Percentiles rank a stretch among this genome's conserved stretches.
These are phyloP conservation scores for Meyerozyma athensensis DNA, from an alignment of 1,139 yeast species.

Conservation along the genomic window DNA sequence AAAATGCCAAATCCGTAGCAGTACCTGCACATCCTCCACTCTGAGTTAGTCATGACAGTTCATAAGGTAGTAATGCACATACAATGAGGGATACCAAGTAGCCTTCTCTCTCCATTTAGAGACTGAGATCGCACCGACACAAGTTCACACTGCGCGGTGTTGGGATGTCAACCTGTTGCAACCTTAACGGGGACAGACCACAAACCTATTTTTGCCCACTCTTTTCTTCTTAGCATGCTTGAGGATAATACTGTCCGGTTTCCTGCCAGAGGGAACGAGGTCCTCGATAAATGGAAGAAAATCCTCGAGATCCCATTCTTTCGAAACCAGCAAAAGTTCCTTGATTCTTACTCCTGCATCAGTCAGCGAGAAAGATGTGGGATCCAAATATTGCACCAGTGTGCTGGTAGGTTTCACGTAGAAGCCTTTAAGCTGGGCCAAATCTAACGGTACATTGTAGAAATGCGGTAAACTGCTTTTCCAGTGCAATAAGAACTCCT, in stretches of 20 bases:
- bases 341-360: conserved; percentile 55
- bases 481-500: conserved; percentile 60
- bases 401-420: conserved; percentile 44
- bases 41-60: conserved; percentile 19
- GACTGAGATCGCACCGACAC: background rate
- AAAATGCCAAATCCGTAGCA: conserved; percentile 87
- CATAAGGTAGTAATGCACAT: conserved; percentile 6
- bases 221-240: conserved; percentile 70
- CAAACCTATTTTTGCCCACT: conserved; percentile 39
- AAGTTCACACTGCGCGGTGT: background rate
- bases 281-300: conserved; percentile 64
- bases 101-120: conserved; percentile 11
- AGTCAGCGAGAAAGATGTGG: conserved; percentile 34
- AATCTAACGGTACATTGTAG: conserved; percentile 52
- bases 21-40: conserved; percentile 98
- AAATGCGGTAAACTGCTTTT: conserved; percentile 62
- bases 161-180: background rate
- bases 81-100: conserved; percentile 14
- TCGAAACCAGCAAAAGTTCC: conserved; percentile 55
- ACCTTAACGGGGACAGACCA: conserved; percentile 10
- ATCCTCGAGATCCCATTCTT: conserved; percentile 69
- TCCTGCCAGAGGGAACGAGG: conserved; percentile 50
- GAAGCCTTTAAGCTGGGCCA: conserved; percentile 49
- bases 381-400: conserved; percentile 50
- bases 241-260: conserved; percentile 65